These are phyloP conservation scores for Phytophthora cactorum DNA, from an alignment of 352 stramenopile genomes.

Conservation along the genomic window DNA sequence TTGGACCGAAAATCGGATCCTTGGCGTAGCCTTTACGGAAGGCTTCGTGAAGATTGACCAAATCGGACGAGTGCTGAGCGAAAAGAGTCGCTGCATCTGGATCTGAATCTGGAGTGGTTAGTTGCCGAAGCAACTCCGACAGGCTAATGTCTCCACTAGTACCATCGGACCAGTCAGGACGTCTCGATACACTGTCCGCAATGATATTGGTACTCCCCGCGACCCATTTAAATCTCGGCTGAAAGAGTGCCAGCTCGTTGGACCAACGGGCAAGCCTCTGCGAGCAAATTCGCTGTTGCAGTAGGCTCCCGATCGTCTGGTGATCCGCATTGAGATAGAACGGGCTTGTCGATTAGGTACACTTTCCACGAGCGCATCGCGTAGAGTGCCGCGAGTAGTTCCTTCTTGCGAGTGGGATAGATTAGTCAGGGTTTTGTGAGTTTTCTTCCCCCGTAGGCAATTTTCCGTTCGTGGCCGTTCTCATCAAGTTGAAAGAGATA, in stretches of 20 bases:
- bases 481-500: too few species aligned
- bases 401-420: too few species aligned
- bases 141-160: not conserved
- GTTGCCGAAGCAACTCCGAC: not conserved
- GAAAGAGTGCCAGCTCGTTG: slow-evolving; percentile 4
- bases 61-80: not conserved
- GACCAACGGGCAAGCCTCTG: not conserved
- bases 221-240: slow-evolving; percentile 21
- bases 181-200: slow-evolving; percentile 4
- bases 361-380: too few species aligned
- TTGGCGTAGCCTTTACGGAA: not conserved
- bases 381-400: too few species aligned
- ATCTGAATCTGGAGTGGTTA: not conserved
- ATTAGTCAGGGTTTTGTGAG: too few species aligned
- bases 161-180: not conserved
- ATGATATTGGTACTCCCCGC: slow-evolving; percentile 19
- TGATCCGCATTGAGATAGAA: too few species aligned
- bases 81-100: not conserved
- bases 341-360: too few species aligned
- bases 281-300: not conserved
- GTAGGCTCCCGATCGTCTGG: too few species aligned
- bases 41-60: not conserved
- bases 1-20: not conserved
- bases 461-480: too few species aligned
- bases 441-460: too few species aligned